Evolutionary conservation across 768 basidiomycete genomes (phyloP).

Genomic region (Boletus coccyginus): DNA sequence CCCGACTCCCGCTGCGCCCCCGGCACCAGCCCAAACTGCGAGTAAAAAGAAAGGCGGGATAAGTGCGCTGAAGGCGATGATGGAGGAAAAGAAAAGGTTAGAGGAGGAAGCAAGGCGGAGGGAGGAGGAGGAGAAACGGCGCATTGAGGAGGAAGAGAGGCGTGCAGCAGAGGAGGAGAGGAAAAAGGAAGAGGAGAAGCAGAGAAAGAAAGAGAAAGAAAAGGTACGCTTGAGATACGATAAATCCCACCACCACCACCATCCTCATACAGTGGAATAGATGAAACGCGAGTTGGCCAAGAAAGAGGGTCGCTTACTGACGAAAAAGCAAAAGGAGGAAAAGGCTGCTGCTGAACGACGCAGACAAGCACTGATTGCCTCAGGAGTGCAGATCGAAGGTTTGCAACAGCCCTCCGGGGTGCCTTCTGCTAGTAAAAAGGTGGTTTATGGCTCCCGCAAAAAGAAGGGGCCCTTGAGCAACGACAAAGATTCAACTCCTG

Average conservation of each 20-base stretch:
- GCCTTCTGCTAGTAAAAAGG: slow-evolving; percentile 56
- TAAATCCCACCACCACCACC: not conserved
- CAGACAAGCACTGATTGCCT: slow-evolving; percentile 84
- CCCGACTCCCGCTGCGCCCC: slow-evolving; percentile 32
- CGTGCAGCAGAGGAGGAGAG: slow-evolving; percentile 71
- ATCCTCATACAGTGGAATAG: slow-evolving; percentile 38
- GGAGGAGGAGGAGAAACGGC: slow-evolving; percentile 74
- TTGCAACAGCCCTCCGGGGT: slow-evolving; percentile 57
- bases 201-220: slow-evolving; percentile 83
- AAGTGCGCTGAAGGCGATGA: slow-evolving; percentile 80
- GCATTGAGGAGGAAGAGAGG: slow-evolving; percentile 90
- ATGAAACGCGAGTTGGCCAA: slow-evolving; percentile 85
- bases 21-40: slow-evolving; percentile 36
- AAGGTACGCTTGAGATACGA: slow-evolving; percentile 47
- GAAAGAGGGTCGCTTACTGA: slow-evolving; percentile 91
- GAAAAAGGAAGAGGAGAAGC: slow-evolving; percentile 79
- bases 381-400: slow-evolving; percentile 88
- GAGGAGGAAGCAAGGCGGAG: slow-evolving; percentile 77
- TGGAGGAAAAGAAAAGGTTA: slow-evolving; percentile 87
- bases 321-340: slow-evolving; percentile 98
- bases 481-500: slow-evolving; percentile 33
- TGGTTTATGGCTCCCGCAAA: slow-evolving; percentile 81
- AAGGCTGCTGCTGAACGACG: slow-evolving; percentile 87
- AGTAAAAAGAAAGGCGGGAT: slow-evolving; percentile 78
- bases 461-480: slow-evolving; percentile 60